phyloP scores from a whole-genome alignment of 2,329 filamentous ascomycete species.

The Xylaria sp. region DNA sequence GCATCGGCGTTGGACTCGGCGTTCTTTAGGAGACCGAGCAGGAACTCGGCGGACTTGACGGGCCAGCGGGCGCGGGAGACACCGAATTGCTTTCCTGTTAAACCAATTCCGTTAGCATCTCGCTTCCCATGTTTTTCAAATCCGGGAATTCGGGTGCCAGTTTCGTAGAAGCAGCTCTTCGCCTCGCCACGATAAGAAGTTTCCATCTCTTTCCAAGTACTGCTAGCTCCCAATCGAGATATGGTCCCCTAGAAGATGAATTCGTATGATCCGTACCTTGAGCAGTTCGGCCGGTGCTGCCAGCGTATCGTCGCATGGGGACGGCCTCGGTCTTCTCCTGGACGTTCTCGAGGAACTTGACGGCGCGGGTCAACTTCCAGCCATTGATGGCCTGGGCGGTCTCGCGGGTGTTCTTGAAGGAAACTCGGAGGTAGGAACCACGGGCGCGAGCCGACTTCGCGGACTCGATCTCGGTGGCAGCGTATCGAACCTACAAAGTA shows the following conservation, averaged over 20 bases:
- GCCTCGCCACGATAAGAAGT: background rate
- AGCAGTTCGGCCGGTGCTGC: conserved; percentile 92
- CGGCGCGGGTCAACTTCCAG: conserved; percentile 95
- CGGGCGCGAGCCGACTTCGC: conserved; percentile 97
- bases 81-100: conserved; percentile 96
- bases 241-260: conserved; percentile 6
- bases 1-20: conserved; percentile 96
- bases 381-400: conserved; percentile 99
- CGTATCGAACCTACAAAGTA: conserved; percentile 85
- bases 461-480: conserved; percentile 85
- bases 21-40: conserved; percentile 97
- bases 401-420: conserved; percentile 99
- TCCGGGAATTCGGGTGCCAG: conserved; percentile 8
- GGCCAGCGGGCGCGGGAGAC: conserved; percentile 98
- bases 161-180: conserved; percentile 17
- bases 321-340: conserved; percentile 97
- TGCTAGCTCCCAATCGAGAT: background rate
- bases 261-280: conserved; percentile 81
- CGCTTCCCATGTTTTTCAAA: conserved; percentile 12
- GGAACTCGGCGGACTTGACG: conserved; percentile 98
- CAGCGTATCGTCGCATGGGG: conserved; percentile 97
- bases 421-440: conserved; percentile 98
- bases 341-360: conserved; percentile 98
- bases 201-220: conserved; percentile 3
- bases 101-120: conserved; percentile 39